Evolutionary conservation across 106 monocot genomes (phyloP), one percentile per base, ranked within the genome.

Genomic region (Dactylorhiza incarnata): DNA sequence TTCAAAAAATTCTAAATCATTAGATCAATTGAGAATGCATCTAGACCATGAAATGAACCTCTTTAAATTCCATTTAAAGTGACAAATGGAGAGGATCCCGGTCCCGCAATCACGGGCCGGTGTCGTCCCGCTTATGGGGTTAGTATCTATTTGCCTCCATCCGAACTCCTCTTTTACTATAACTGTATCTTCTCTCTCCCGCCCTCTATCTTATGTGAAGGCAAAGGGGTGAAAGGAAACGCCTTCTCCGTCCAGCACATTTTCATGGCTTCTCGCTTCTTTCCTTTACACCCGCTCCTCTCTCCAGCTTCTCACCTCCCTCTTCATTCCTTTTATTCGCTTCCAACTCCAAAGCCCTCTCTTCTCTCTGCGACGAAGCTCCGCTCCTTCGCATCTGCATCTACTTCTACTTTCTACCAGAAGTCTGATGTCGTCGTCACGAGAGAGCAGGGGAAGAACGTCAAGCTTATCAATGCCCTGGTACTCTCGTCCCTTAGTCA

Each of bases 391-490:
- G 52, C 47, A n/a, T 76, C 80, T 44, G 16, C 72, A 55, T 73
- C 73, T 67, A 16, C 72, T 73, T 17, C 37, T 66, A 48, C 48
- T 15, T 1, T 16, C 13, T 3, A 6, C 13, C 7, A 14, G 3
- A 77, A 61, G 29, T 85, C 90, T 3, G 81, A 90, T 29, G 87
- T 90, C 11, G 85, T 87, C 46, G 87, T 91, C 79, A 87, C 90
- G 16, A 78, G 90, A 73, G 90, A 91, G 83, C 79, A 73, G 29
- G 87, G 85, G 23, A 91, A 87, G 87, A 91, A 91, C 79, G 85
- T 54, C 19, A 87, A 87, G 83, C 87, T 87, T 72, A 78, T 91
- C 66, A 19, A 71, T 45, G 83, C 87, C 6, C 79, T 91, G 81
- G 90, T 91, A 73, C 46, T 59, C 70, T 47, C 47, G 12, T 75